Conservation (phyloP, 2,329 filamentous ascomycete species). For the Hypoxylon sp. region DNA sequence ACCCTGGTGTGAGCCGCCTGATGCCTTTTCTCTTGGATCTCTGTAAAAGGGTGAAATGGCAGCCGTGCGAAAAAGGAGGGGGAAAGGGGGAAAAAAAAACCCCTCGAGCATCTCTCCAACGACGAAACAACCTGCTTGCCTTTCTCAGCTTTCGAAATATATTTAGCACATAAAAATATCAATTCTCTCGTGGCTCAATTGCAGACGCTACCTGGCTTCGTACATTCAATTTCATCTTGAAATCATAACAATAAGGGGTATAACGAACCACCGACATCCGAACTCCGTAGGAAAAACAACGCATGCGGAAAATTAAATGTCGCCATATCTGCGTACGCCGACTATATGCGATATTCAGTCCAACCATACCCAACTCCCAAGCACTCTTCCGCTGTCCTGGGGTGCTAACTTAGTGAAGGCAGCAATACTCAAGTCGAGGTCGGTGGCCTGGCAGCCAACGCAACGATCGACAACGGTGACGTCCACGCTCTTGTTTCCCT, state of each 20-base stretch:
- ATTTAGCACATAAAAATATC: background rate
- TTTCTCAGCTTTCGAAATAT: background rate
- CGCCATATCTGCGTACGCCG: background rate
- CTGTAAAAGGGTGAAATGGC: background rate
- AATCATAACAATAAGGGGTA: slow-evolving; percentile 36
- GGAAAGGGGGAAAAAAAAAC: too few species aligned
- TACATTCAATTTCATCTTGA: slow-evolving; percentile 13
- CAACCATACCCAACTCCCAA: slow-evolving; percentile 55
- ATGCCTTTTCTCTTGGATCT: background rate
- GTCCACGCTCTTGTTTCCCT: slow-evolving; percentile 58
- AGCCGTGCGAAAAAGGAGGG: too few species aligned
- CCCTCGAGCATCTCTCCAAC: background rate
- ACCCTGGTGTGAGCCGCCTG: background rate
- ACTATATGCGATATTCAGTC: slow-evolving; percentile 6
- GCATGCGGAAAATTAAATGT: slow-evolving; percentile 1
- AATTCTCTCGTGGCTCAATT: slow-evolving; percentile 9
- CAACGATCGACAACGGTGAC: slow-evolving; percentile 78
- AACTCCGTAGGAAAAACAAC: slow-evolving; percentile 25
- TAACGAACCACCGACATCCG: slow-evolving; percentile 22
- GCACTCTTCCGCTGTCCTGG: slow-evolving; percentile 56
- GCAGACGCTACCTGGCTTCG: slow-evolving; percentile 10
- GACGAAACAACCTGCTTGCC: background rate
- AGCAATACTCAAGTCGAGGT: slow-evolving; percentile 62
- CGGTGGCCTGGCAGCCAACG: slow-evolving; percentile 58
- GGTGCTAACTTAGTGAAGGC: slow-evolving; percentile 63